Evolutionary conservation across 1,139 yeast species (phyloP), one percentile per base, ranked within the genome.

Genomic region (Saccharomyces hybrid): DNA sequence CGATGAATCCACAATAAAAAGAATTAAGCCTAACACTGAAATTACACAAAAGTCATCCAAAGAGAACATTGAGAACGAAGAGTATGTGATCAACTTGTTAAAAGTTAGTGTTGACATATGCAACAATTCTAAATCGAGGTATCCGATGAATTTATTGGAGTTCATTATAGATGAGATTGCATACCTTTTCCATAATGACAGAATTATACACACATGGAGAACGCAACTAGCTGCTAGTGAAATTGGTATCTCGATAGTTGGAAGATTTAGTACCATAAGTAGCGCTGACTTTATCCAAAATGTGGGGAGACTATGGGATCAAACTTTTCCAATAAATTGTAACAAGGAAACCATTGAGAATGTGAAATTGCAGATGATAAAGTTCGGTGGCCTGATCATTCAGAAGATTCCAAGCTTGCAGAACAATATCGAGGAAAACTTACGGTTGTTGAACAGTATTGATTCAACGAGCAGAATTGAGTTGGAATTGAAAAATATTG

Each of bases 131-230:
- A 52, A 59, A 58, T 60, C 2, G 55, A 54, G 42, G 0, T 59
- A 57, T 34, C 58, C 64, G 5, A 38, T 23, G 1, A 57, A 51
- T 0, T 52, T 69, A 9, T 59, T 61, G 27, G 51, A 52, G 14
- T 69, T 64, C 57, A 60, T 66, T 16, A 54, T 62, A 13, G 50
- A 55, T 11, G 30, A 63, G 52, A 48, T 66, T 7, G 25, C 65
- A 58, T 54, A 52, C 27, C 76, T 63, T 57, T 75, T 78, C 57
- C 58, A 65, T 5, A 62, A 66, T 34, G 61, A 63, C 2, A 63
- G 64, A 16, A 71, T 80, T 52, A 73, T 74, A 6, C 73, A 73
- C 52, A 79, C 88, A 0, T 84, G 89, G 89, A 76, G 86, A 62
- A 76, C 84, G 0, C 80, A 80, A 60, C 57, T 78, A 4, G 73